A percentile compares a stretch with the other conserved stretches of the same genome.
Evolutionary conservation across 805 yeast species (phyloP).

Genomic region (Zygotorulaspora danielsina): DNA sequence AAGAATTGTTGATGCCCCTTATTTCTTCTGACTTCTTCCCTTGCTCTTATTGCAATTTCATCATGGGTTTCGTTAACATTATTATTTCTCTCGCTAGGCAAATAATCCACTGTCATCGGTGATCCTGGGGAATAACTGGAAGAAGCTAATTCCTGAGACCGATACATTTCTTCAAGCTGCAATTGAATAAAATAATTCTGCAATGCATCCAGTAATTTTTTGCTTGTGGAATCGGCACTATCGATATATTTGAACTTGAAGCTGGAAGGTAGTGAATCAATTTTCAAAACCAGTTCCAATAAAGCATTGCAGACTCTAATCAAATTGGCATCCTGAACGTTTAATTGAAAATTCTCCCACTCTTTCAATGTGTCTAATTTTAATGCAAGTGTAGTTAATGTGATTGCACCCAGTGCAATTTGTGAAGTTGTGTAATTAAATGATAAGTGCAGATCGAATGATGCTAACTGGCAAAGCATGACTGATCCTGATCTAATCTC

Average conservation of each 20-base stretch:
- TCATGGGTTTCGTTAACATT: slow-evolving; percentile 6
- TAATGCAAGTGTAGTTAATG: slow-evolving; percentile 44
- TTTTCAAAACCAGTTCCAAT: slow-evolving; percentile 20
- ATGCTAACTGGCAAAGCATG: slow-evolving; percentile 62
- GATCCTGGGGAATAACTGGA: slow-evolving; percentile 4
- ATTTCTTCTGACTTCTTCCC: slow-evolving; percentile 1
- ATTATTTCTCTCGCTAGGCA: slow-evolving; percentile 7
- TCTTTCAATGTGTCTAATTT: slow-evolving; percentile 28
- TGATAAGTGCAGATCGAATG: slow-evolving; percentile 56
- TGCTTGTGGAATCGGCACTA: slow-evolving; percentile 12
- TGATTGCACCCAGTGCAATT: slow-evolving; percentile 49
- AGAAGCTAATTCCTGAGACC: slow-evolving; percentile 26
- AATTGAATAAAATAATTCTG: slow-evolving; percentile 21
- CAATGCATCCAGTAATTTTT: slow-evolving; percentile 17
- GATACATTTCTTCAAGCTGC: slow-evolving; percentile 23
- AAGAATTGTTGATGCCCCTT: slow-evolving; percentile 14
- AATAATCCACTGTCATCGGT: neutral
- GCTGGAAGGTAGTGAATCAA: slow-evolving; percentile 29
- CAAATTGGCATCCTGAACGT: slow-evolving; percentile 28
- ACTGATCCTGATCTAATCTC: slow-evolving; percentile 54
- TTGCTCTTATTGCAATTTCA: neutral
- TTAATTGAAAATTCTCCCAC: slow-evolving; percentile 21
- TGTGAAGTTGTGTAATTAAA: slow-evolving; percentile 45
- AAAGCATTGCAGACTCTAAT: slow-evolving; percentile 22
- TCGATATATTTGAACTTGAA: slow-evolving; percentile 31